A percentile compares a stretch with the other conserved stretches of the same genome.
phyloP scores from a whole-genome alignment of 179 eudicot genomes.

The Beta macrorhiza region DNA sequence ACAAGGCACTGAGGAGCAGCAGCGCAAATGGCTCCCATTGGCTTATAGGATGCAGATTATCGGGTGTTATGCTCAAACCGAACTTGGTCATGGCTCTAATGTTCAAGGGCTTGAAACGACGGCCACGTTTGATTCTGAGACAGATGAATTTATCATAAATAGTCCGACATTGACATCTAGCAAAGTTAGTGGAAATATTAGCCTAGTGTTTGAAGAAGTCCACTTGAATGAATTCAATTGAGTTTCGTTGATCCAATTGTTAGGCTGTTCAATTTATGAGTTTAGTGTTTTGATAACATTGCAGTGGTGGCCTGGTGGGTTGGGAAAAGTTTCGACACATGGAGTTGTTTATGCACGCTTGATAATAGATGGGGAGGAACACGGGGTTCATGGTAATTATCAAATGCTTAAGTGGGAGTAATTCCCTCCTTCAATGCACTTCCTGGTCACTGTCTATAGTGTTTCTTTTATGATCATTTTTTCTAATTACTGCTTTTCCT shows the following conservation, averaged over 20 bases:
- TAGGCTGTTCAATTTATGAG: not conserved
- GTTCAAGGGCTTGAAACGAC: conserved; percentile 99
- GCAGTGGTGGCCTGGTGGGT: conserved; percentile 99
- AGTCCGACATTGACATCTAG: conserved; percentile 95
- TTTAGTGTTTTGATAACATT: conserved; percentile 7
- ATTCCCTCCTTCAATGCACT: not conserved
- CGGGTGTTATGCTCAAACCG: conserved; percentile 99
- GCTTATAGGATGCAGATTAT: conserved; percentile 93
- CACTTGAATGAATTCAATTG: not conserved
- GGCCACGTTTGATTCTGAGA: conserved; percentile 93
- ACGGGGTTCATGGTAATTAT: conserved; percentile 80
- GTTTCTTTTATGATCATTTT: not conserved
- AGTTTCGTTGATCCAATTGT: not conserved
- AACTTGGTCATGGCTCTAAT: conserved; percentile 99
- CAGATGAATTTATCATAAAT: conserved; percentile 83
- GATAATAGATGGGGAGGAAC: conserved; percentile 64
- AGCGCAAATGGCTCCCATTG: conserved; percentile 85
- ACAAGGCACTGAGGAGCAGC: conserved; percentile 96
- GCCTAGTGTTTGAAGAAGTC: not conserved
- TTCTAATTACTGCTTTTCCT: not conserved
- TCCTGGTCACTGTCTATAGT: not conserved
- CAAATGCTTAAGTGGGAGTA: not conserved
- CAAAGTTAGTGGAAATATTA: conserved; percentile 56
- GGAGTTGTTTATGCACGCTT: conserved; percentile 86
- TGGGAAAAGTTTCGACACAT: conserved; percentile 90